Evolutionary conservation across 1,284 basidiomycete genomes (phyloP).

Genomic region (Cutaneotrichosporon daszewskae): DNA sequence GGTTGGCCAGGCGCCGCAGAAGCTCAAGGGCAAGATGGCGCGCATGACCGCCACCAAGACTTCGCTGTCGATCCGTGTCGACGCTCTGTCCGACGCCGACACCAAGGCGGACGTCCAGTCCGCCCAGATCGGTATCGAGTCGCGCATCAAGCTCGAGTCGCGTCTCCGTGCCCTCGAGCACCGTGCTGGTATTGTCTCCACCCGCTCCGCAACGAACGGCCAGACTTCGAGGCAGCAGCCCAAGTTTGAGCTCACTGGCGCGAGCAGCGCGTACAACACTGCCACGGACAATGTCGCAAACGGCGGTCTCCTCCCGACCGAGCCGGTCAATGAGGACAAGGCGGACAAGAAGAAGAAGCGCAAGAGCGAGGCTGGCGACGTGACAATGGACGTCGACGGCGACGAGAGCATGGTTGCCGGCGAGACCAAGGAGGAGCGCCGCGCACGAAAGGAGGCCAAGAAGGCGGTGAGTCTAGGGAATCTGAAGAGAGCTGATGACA

Average conservation of each 20-base stretch:
- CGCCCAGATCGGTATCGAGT: slow-evolving; percentile 82
- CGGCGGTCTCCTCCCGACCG: slow-evolving; percentile 58
- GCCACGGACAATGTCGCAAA: slow-evolving; percentile 71
- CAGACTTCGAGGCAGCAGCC: slow-evolving; percentile 59
- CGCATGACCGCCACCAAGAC: slow-evolving; percentile 99
- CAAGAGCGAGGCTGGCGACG: slow-evolving; percentile 56
- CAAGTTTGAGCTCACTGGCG: slow-evolving; percentile 70
- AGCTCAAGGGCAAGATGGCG: slow-evolving; percentile 99
- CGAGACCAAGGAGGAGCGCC: slow-evolving; percentile 49
- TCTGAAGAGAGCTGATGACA: neutral
- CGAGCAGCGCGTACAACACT: slow-evolving; percentile 66
- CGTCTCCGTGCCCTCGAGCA: slow-evolving; percentile 83
- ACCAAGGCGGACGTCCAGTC: slow-evolving; percentile 77
- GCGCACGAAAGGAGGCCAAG: slow-evolving; percentile 60
- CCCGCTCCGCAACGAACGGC: slow-evolving; percentile 55
- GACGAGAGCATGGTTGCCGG: slow-evolving; percentile 49
- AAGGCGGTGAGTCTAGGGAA: slow-evolving; percentile 23
- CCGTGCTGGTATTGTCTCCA: slow-evolving; percentile 63
- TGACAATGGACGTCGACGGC: slow-evolving; percentile 45
- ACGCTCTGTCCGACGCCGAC: slow-evolving; percentile 88
- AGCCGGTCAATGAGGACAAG: slow-evolving; percentile 68
- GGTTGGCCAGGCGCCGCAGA: slow-evolving; percentile 94
- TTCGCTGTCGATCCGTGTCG: slow-evolving; percentile 90
- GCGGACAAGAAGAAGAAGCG: slow-evolving; percentile 66
- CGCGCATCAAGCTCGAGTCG: slow-evolving; percentile 91